These are phyloP conservation scores for Penicillium sp. DNA, from an alignment of 2,329 filamentous ascomycete genomes.

Conservation along the genomic window DNA sequence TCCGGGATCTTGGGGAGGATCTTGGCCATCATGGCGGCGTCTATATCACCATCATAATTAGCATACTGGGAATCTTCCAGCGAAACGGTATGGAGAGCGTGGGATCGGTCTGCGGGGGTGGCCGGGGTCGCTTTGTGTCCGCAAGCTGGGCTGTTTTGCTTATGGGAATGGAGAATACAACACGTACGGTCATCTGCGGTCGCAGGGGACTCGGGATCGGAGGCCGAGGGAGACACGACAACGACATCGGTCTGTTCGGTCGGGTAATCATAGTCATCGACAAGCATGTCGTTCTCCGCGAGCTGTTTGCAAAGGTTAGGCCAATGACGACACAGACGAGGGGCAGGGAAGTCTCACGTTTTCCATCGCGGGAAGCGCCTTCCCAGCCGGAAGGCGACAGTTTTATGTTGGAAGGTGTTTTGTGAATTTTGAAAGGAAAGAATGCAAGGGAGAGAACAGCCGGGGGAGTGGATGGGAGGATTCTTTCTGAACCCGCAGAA, in stretches of 20 bases:
- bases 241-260: slow-evolving; percentile 64
- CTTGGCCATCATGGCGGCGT: slow-evolving; percentile 80
- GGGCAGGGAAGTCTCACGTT: slow-evolving; percentile 40
- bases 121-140: not conserved
- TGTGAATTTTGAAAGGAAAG: slow-evolving; percentile 10
- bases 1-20: slow-evolving; percentile 77
- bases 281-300: slow-evolving; percentile 62
- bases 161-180: slow-evolving; percentile 4
- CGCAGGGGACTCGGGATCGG: slow-evolving; percentile 57
- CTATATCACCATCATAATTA: slow-evolving; percentile 46
- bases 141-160: not conserved
- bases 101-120: too few relatives aligned
- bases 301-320: slow-evolving; percentile 45
- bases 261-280: slow-evolving; percentile 60
- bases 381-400: slow-evolving; percentile 30
- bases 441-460: slow-evolving; percentile 10
- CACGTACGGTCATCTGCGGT: slow-evolving; percentile 60
- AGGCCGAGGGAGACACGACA: slow-evolving; percentile 62
- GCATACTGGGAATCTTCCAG: not conserved
- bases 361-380: slow-evolving; percentile 46
- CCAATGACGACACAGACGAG: slow-evolving; percentile 34
- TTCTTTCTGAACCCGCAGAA: slow-evolving; percentile 23
- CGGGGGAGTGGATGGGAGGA: slow-evolving; percentile 18
- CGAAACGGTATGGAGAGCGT: not conserved
- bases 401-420: slow-evolving; percentile 17